Evolutionary conservation across 371 early-diverging fungal species (phyloP), one percentile per base, ranked within the genome.

Genomic region (Mucor sp.): DNA sequence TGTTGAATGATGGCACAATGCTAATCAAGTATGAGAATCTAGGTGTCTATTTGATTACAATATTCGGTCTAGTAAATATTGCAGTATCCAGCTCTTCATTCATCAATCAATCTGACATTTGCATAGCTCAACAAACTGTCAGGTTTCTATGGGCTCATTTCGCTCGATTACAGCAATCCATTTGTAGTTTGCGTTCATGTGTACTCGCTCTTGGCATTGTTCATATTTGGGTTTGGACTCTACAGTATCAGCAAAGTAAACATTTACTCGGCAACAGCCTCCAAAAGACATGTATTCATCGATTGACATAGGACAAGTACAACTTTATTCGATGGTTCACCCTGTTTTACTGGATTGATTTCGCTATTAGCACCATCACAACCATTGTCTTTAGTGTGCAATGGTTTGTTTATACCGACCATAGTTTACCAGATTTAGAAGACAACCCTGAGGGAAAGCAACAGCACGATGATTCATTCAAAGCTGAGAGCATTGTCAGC

Each of bases 361-460:
- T 77, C 11, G 3, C 75, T 12, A 33, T 81, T 17, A 76, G 77
- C 39, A 65, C 73, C 6, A 62, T 68, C 17, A 73, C 76, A 1
- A 80, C 82, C 2, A 60, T 76, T 8, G 44, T 71, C 33, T 74
- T 81, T 62, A 75, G 79, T 1, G 48, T 80, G 4, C 70, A 72
- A 43, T 84, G 84, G 84, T 84, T 77, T 47, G 68, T 76, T 15
- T 81, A 73, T 53, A 84, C 84, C 9, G 84, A 84, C 60, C 84
- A 81, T 48, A 76, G 77, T 64, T 58, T 79, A 27, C 78, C 78
- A 12, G 79, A 79, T 44, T 69, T 77, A 19, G 77, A 73, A 14
- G 58, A 74, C 32, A 69, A 77, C 28, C 69, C 72, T 0, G 61
- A 62, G 19, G 67, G 69, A 28, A 74, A 77, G 56, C 27, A 69